Evolutionary conservation across 306 rosid genomes (phyloP).

Genomic region (Crataegus laevigata): DNA sequence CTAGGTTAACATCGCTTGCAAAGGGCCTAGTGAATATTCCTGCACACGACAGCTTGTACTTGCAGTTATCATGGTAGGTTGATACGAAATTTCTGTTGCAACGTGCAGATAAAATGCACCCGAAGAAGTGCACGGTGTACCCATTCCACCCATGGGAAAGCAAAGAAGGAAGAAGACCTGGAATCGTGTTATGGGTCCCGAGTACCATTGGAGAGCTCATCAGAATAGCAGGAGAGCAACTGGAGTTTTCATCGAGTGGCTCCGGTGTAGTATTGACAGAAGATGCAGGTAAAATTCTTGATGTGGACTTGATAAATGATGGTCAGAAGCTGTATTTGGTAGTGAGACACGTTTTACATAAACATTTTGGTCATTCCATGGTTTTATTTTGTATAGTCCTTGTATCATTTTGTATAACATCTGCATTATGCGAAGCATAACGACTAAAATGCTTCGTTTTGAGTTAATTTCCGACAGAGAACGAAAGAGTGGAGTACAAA

Average conservation of each 20-base stretch:
- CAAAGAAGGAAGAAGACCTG: conserved; percentile 52
- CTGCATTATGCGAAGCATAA: too few species aligned
- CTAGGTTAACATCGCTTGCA: too few species aligned
- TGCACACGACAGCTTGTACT: too few species aligned
- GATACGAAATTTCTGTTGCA: neutral
- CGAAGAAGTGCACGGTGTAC: conserved; percentile 75
- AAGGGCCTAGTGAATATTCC: too few species aligned
- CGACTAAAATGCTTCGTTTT: too few species aligned
- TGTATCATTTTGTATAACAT: too few species aligned
- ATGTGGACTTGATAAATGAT: conserved; percentile 58
- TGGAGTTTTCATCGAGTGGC: conserved; percentile 23
- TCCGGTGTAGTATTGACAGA: conserved; percentile 50
- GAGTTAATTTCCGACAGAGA: too few species aligned
- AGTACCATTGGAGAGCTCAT: conserved; percentile 63
- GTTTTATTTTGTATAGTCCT: neutral
- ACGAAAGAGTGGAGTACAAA: too few species aligned
- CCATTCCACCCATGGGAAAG: conserved; percentile 88
- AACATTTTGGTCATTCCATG: neutral
- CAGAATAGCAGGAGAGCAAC: conserved; percentile 41
- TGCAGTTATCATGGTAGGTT: neutral
- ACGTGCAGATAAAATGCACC: conserved; percentile 52
- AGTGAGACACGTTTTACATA: conserved; percentile 29
- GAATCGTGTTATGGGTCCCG: conserved; percentile 77
- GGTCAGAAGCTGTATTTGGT: conserved; percentile 70
- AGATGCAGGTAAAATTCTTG: conserved; percentile 81